Percentiles rank a stretch among this genome's conserved stretches.
These are phyloP conservation scores for Sporobolomyces pararoseus DNA, from an alignment of 768 basidiomycete genomes.

Conservation along the genomic window DNA sequence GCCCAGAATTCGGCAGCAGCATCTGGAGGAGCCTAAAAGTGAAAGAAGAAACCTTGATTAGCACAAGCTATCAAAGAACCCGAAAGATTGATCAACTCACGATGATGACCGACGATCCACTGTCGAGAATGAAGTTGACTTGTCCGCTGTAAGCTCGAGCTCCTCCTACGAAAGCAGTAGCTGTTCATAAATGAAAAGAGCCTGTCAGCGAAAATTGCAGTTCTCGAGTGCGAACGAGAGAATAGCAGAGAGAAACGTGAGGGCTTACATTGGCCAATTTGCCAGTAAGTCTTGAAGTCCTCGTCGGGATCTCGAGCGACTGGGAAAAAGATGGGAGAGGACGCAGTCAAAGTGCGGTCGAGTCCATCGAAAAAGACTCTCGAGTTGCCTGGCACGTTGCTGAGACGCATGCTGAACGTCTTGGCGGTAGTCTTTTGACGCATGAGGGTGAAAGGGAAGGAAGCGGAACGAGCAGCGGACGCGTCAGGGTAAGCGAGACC, in stretches of 20 bases:
- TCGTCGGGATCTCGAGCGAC: conserved; percentile 3
- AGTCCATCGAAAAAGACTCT: conserved; percentile 7
- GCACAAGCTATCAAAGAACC: neutral
- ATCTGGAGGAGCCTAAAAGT: neutral
- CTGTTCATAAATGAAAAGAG: neutral
- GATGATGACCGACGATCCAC: neutral
- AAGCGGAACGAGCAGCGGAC: neutral
- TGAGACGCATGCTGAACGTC: conserved; percentile 7
- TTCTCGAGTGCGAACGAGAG: no score
- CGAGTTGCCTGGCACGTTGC: neutral
- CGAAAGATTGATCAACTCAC: neutral
- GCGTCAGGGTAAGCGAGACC: neutral
- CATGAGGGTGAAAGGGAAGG: neutral
- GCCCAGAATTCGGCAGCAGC: conserved; percentile 2
- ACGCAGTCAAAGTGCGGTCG: neutral
- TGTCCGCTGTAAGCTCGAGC: neutral
- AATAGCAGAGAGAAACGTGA: no score
- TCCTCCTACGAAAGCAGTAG: neutral
- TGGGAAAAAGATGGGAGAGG: neutral
- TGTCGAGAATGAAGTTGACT: neutral
- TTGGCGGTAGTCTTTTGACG: neutral
- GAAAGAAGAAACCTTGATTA: no score
- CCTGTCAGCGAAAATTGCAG: no score
- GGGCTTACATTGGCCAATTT: neutral
- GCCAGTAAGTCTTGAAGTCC: neutral